Base-by-base conservation (phyloP, 176 grass and related monocot genomes). In the Zizania latifolia region DNA sequence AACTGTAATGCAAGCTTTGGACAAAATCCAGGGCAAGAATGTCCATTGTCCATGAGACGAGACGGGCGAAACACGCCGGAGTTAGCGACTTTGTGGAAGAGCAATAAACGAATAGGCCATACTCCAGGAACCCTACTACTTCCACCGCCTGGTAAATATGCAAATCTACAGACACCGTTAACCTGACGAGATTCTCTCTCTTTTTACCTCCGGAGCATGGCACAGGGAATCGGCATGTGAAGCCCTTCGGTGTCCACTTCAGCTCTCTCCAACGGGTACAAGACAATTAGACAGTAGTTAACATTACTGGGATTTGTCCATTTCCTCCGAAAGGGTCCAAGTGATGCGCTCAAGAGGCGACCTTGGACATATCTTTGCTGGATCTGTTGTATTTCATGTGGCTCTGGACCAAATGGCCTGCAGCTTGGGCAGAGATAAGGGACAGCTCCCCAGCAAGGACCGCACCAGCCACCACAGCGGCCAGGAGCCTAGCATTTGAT, bases 341-440 rank as follows among this genome's bases (percentile, higher is more conserved):
- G 37, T 39, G 80, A 69, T 40, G 34, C 48, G 29, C 70, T 83
- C 72, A 90, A 82, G 81, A 68, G 28, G 81, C 84, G 13, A 62
- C 36, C 23, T 89, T 89, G 73, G 84, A 71, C 31, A 97, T 68
- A 40, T 93, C 86, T 74, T 78, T 97, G 65, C 65, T 84, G 53
- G 94, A 97, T 82, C 94, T 90, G 81, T 97, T 97, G 82, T 97
- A 93, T 84, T 97, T 97, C 94, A 97, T 85, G 81, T 97, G 94
- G 78, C 90, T 93, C 33, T 70, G 68, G 31, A 97, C 94, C 55
- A 97, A 88, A 74, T 97, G 94, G 16, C 94, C 94, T 5, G 94
- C 88, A 10, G 94, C 90, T 16, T 87, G 94, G 9, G 94, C 94
- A 9, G 94, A 97, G 65, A 97, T 74, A 9, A 97, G 88, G 43